A percentile compares a stretch with the other conserved stretches of the same genome.
Conservation (phyloP, 768 basidiomycete genomes). For the Galerina marginata region DNA sequence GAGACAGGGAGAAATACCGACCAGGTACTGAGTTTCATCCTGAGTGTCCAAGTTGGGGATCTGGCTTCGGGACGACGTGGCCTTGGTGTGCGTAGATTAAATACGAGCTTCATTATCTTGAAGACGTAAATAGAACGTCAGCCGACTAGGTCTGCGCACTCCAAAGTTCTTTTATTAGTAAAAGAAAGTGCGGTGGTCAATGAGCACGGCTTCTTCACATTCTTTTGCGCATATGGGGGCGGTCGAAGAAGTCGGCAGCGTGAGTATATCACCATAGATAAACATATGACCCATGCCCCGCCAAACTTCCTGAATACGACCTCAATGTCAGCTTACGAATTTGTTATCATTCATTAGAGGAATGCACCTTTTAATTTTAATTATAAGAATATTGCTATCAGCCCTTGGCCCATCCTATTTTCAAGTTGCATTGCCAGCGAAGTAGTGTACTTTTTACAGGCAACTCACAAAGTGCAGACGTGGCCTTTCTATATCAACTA, state of each 20-base stretch:
- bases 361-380: no score
- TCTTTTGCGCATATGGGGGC: slow-evolving; percentile 17
- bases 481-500: no score
- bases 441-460: no score
- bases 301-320: no score
- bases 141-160: slow-evolving; percentile 14
- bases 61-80: slow-evolving; percentile 2
- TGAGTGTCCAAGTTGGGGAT: neutral
- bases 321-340: no score
- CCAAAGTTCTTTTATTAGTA: slow-evolving; percentile 16
- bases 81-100: slow-evolving; percentile 2
- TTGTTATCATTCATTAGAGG: no score
- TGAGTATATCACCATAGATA: slow-evolving; percentile 8
- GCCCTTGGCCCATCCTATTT: no score
- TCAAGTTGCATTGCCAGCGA: no score
- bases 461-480: no score
- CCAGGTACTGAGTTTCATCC: slow-evolving; percentile 13
- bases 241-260: neutral
- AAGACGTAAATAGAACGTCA: slow-evolving; percentile 13
- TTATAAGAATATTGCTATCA: no score
- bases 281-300: no score
- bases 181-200: slow-evolving; percentile 2
- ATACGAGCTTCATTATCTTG: slow-evolving; percentile 7
- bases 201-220: slow-evolving; percentile 13
- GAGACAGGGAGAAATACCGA: slow-evolving; percentile 9